Percentiles rank a stretch among this genome's conserved stretches.
Evolutionary conservation across 495 filamentous ascomycete genomes (phyloP).

Genomic region (Penicillium lagena): DNA sequence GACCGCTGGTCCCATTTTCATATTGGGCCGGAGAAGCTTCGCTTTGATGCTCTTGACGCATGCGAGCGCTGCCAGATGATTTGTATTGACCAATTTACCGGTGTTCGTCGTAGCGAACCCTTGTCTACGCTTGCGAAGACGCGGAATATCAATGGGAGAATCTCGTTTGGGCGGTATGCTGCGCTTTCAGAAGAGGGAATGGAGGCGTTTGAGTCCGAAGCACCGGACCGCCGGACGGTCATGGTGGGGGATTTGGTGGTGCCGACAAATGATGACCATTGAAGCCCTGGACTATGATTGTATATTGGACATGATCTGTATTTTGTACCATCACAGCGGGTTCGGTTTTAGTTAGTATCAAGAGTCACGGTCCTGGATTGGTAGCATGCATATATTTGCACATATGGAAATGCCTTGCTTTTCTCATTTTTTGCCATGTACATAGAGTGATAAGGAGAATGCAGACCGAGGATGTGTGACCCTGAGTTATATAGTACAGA

Average conservation of each 20-base stretch:
- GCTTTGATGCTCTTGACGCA: constrained; percentile 67
- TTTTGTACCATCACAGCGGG: too few relatives aligned
- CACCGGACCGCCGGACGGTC: constrained; percentile 18
- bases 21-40: constrained; percentile 27
- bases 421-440: too few relatives aligned
- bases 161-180: constrained; percentile 82
- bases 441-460: too few relatives aligned
- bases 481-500: neutral
- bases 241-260: constrained; percentile 40
- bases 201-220: constrained; percentile 10
- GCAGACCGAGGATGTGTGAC: too few relatives aligned
- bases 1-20: constrained; percentile 38
- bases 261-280: constrained; percentile 12
- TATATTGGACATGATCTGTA: too few relatives aligned
- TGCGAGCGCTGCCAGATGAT: constrained; percentile 95
- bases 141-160: constrained; percentile 69
- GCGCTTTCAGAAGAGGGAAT: constrained; percentile 19
- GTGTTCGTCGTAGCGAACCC: constrained; percentile 71
- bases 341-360: too few relatives aligned
- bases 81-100: constrained; percentile 82
- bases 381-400: too few relatives aligned
- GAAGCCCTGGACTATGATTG: too few relatives aligned
- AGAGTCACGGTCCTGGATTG: too few relatives aligned
- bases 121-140: constrained; percentile 86
- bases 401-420: too few relatives aligned